Conservation (phyloP, 371 early-diverging fungal genomes). For the Haplosporangium sp. region DNA sequence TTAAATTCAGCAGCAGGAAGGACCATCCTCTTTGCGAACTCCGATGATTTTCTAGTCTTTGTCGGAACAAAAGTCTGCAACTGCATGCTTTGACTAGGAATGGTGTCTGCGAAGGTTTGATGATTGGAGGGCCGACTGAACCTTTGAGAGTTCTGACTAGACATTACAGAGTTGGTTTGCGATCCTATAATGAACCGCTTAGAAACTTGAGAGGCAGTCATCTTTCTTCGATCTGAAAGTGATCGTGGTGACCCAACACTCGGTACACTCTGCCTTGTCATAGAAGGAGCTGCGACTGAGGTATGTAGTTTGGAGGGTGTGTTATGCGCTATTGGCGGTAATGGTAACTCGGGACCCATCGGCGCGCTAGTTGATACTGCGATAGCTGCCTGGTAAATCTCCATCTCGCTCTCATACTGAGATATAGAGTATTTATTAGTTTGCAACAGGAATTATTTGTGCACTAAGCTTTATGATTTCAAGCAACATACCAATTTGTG, state of each 20-base stretch:
- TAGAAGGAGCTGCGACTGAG: background rate
- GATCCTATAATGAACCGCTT: background rate
- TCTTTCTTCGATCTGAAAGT: constrained; percentile 8
- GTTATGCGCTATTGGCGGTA: background rate
- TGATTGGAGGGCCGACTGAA: background rate
- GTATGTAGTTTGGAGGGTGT: background rate
- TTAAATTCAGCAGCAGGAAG: constrained; percentile 6
- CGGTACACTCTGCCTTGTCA: background rate
- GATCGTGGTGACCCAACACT: constrained; percentile 5
- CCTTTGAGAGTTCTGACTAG: background rate
- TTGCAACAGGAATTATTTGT: background rate
- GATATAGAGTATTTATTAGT: background rate
- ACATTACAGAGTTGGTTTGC: background rate
- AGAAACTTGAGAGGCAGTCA: constrained; percentile 7
- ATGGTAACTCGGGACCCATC: background rate
- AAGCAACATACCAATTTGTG: constrained; percentile 20
- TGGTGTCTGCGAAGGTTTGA: constrained; percentile 11
- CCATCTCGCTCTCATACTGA: background rate
- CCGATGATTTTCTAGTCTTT: constrained; percentile 20
- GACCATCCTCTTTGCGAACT: constrained; percentile 21
- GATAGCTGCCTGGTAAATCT: background rate
- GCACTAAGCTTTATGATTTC: background rate
- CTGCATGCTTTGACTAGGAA: constrained; percentile 1
- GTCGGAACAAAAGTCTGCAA: background rate
- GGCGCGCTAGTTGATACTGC: background rate